phyloP scores from a whole-genome alignment of 2,329 filamentous ascomycete species.

The Xylariaceae sp. region DNA sequence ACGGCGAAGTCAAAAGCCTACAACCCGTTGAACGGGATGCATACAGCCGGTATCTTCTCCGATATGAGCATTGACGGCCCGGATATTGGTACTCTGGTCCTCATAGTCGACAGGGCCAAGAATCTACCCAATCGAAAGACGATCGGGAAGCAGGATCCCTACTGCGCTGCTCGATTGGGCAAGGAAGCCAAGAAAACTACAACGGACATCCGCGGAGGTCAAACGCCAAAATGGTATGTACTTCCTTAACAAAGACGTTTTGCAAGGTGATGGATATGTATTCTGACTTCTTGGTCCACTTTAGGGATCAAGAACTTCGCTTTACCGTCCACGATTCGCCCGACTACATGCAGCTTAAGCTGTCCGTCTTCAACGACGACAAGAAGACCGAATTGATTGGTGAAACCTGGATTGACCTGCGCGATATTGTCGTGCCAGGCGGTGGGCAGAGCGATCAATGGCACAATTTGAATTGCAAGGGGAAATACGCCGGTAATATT shows the following conservation, averaged over 20 bases:
- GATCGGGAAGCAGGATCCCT: slow-evolving; percentile 97
- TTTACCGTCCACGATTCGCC: slow-evolving; percentile 95
- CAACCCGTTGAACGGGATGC: slow-evolving; percentile 58
- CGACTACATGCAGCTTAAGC: slow-evolving; percentile 92
- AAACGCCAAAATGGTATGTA: slow-evolving; percentile 88
- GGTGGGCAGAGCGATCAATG: slow-evolving; percentile 93
- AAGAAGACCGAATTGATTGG: slow-evolving; percentile 97
- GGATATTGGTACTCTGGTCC: slow-evolving; percentile 85
- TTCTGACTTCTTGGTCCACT: slow-evolving; percentile 19
- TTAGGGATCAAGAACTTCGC: slow-evolving; percentile 93
- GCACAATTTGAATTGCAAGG: slow-evolving; percentile 81
- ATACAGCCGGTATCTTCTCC: slow-evolving; percentile 89
- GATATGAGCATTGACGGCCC: slow-evolving; percentile 93
- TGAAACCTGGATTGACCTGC: slow-evolving; percentile 84
- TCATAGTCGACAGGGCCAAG: slow-evolving; percentile 90
- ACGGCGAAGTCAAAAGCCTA: slow-evolving; percentile 47
- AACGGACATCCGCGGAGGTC: slow-evolving; percentile 88
- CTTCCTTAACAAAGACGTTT: not conserved
- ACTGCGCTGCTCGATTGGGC: slow-evolving; percentile 86
- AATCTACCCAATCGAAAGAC: slow-evolving; percentile 95
- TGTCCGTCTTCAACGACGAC: slow-evolving; percentile 97
- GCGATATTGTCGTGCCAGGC: slow-evolving; percentile 73
- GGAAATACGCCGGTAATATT: slow-evolving; percentile 94
- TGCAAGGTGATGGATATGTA: not conserved
- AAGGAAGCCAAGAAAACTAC: slow-evolving; percentile 98